These are phyloP conservation scores for Eutypa lata DNA, from an alignment of 2,329 filamentous ascomycete species.

Conservation along the genomic window DNA sequence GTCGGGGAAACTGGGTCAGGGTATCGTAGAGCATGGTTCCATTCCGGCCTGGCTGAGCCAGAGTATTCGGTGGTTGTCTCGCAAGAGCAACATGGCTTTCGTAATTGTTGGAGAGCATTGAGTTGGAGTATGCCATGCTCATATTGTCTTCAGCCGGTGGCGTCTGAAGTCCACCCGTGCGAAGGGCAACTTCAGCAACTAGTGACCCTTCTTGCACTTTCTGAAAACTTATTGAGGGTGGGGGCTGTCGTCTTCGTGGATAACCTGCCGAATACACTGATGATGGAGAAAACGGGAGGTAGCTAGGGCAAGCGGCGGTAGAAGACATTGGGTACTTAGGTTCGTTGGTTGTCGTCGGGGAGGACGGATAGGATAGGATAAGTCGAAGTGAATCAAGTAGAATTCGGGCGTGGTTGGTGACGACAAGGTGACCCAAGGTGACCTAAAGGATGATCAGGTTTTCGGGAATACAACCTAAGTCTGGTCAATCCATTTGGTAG, in stretches of 20 bases:
- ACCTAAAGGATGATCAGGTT: background rate
- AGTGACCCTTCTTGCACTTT: constrained; percentile 18
- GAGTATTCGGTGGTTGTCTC: constrained; percentile 31
- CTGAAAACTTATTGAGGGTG: constrained; percentile 11
- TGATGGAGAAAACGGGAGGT: constrained; percentile 24
- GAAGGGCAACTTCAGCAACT: constrained; percentile 22
- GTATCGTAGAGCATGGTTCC: constrained; percentile 32
- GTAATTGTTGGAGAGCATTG: constrained; percentile 43
- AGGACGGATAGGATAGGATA: background rate
- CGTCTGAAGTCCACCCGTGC: constrained; percentile 43
- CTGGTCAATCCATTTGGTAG: background rate
- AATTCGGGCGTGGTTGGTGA: background rate
- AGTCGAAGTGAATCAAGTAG: background rate
- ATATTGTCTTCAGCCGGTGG: constrained; percentile 50
- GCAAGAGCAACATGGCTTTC: constrained; percentile 40
- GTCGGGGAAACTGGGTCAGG: constrained; percentile 17
- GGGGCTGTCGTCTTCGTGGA: constrained; percentile 12
- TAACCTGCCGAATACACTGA: constrained; percentile 17
- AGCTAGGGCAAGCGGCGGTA: constrained; percentile 17
- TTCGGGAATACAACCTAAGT: background rate
- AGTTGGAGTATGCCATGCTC: constrained; percentile 49
- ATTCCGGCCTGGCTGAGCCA: constrained; percentile 31
- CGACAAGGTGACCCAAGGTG: background rate
- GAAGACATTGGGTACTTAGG: constrained; percentile 25
- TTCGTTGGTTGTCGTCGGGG: background rate